Conservation (phyloP, 2,329 filamentous ascomycete species). For the Penicillium sp. region DNA sequence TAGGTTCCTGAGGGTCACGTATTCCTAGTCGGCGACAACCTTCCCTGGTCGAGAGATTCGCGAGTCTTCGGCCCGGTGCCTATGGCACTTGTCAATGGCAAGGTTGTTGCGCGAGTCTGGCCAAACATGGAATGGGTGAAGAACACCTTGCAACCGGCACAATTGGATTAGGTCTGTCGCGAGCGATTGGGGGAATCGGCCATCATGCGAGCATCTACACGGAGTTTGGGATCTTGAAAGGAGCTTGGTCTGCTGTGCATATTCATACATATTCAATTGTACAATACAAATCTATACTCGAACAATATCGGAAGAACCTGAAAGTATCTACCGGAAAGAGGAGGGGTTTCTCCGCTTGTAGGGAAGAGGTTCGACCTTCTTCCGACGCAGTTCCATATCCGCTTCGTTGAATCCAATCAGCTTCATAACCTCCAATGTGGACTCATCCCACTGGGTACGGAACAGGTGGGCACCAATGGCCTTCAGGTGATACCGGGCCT, state of each 20-base stretch:
- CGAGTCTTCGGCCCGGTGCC: slow-evolving; percentile 82
- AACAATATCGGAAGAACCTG: slow-evolving; percentile 20
- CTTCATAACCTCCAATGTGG: slow-evolving; percentile 81
- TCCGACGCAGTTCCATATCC: slow-evolving; percentile 78
- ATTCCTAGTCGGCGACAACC: slow-evolving; percentile 84
- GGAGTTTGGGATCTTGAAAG: slow-evolving; percentile 29
- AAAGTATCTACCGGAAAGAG: slow-evolving; percentile 38
- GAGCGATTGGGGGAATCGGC: slow-evolving; percentile 1
- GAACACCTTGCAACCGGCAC: slow-evolving; percentile 36
- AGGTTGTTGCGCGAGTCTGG: slow-evolving; percentile 59
- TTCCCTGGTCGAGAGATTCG: slow-evolving; percentile 78
- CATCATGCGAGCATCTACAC: slow-evolving; percentile 16
- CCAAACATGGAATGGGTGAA: slow-evolving; percentile 36
- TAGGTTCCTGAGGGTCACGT: slow-evolving; percentile 89
- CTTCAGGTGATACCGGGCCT: slow-evolving; percentile 62
- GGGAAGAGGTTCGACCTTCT: slow-evolving; percentile 65
- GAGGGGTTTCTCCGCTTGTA: slow-evolving; percentile 57
- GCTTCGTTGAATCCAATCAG: slow-evolving; percentile 68
- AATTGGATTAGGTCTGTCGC: slow-evolving; percentile 16
- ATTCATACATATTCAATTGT: slow-evolving; percentile 43
- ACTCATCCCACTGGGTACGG: slow-evolving; percentile 83
- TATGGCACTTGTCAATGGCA: slow-evolving; percentile 76
- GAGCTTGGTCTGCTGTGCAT: slow-evolving; percentile 31
- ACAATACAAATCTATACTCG: slow-evolving; percentile 37
- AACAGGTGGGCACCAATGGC: slow-evolving; percentile 84